Conservation (phyloP, 2,329 filamentous ascomycete species). For the Plenodomus biglobosus region DNA sequence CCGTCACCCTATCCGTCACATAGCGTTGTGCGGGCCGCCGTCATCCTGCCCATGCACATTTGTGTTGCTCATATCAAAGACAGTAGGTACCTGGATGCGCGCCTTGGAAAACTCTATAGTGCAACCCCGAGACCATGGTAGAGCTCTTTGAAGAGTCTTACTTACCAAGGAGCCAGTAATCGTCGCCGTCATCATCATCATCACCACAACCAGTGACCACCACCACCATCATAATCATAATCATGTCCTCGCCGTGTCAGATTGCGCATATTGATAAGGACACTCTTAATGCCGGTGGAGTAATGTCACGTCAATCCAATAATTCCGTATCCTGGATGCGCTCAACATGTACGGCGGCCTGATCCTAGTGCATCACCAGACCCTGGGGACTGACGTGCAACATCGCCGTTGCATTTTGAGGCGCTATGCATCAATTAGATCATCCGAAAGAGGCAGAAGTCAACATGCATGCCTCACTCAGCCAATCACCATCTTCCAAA, state of each 20-base stretch:
- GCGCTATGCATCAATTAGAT: conserved; percentile 23
- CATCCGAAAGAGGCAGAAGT: conserved; percentile 10
- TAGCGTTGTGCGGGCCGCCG: conserved; percentile 7
- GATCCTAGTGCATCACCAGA: conserved; percentile 31
- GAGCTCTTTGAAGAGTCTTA: no score
- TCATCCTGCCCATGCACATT: conserved; percentile 2
- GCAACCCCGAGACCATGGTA: background rate
- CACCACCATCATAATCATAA: no score
- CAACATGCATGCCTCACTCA: conserved; percentile 20
- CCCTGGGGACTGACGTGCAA: conserved; percentile 20
- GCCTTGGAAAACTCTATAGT: background rate
- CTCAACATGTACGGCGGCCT: conserved; percentile 20
- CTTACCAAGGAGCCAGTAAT: no score
- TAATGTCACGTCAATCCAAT: conserved; percentile 23
- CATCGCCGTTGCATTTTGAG: conserved; percentile 33
- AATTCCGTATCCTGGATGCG: conserved; percentile 18
- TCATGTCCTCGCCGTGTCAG: conserved; percentile 1
- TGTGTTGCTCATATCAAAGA: conserved; percentile 1
- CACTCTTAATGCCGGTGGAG: conserved; percentile 14
- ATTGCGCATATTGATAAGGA: conserved; percentile 16
- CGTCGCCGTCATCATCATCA: no score
- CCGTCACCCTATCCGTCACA: conserved; percentile 1
- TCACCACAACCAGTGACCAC: no score
- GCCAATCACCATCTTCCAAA: conserved; percentile 41
- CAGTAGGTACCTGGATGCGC: conserved; percentile 3